Evolutionary conservation across 2,329 filamentous ascomycete genomes (phyloP), one percentile per base, ranked within the genome.

Genomic region (Aureobasidium namibiae): DNA sequence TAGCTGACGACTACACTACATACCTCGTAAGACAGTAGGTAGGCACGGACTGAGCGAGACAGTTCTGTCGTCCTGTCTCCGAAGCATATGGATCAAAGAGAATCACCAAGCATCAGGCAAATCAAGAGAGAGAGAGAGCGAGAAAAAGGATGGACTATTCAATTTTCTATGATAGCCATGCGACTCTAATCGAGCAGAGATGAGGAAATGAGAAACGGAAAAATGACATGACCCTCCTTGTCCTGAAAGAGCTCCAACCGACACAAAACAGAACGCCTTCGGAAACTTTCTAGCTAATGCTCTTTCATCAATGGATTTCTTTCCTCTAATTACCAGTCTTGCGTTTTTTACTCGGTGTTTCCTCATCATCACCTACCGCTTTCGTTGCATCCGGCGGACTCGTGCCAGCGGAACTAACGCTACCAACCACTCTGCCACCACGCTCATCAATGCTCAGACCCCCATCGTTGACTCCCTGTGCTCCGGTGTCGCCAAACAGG

Each of bases 371-470:
- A n/a, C 59, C 65, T 16, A 38, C 50, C 33, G 56, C 61, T 21
- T 59, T 63, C 4, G 41, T 60, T n/a, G 56, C 59, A 23, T 57
- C 56, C 33, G 45, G 61, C 0, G 75, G 74, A 56, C 68, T 72
- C 2, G 74, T 72, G 6, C 68, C 71, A 38, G 67, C 69, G 44
- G 72, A 74, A 50, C 70, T 74, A 33, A 76, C 63, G 61, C 74
- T 77, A 63, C 76, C 75, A 2, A 77, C 67, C 13, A 65, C 66
- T 11, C 71, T 67, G 3, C 64, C 67, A 10, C 67, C 67, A 8
- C 62, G 49, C 26, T 60, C 65, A 52, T 44, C 65, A 49, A 42
- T 56, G 39, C 48, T 11, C 36, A 54, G 11, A 9, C 11, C 48
- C n/a, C 14, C 44, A 38, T 45, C 21, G 16, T 34, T 39, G 29